These are phyloP conservation scores for Lodderomyces oxycetoniae DNA, from an alignment of 1,139 yeast species.

Conservation along the genomic window DNA sequence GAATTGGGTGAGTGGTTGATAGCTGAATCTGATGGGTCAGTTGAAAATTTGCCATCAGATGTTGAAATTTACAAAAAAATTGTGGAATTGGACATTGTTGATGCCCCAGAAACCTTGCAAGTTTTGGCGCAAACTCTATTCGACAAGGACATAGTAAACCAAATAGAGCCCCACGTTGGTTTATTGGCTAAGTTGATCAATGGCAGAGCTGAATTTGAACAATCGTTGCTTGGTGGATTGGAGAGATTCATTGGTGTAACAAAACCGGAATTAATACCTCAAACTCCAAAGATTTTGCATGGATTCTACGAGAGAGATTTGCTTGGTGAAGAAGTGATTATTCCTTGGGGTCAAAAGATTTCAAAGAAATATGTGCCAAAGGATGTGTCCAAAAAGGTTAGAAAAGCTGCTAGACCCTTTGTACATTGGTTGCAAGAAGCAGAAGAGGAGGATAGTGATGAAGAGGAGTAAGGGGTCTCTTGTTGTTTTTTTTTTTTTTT, in stretches of 20 bases:
- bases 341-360: conserved; percentile 86
- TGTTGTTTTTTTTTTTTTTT: not conserved
- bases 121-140: conserved; percentile 90
- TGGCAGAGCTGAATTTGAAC: conserved; percentile 64
- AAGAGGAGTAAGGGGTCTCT: conserved; percentile 30
- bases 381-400: conserved; percentile 86
- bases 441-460: conserved; percentile 59
- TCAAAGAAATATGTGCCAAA: conserved; percentile 93
- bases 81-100: conserved; percentile 67
- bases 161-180: conserved; percentile 75
- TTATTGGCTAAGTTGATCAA: conserved; percentile 73
- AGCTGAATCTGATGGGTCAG: conserved; percentile 47
- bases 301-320: conserved; percentile 79
- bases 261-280: conserved; percentile 68
- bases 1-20: conserved; percentile 90
- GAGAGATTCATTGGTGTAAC: conserved; percentile 89
- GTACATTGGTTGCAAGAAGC: conserved; percentile 93
- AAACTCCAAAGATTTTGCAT: conserved; percentile 77
- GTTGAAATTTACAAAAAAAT: conserved; percentile 91
- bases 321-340: conserved; percentile 74
- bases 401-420: conserved; percentile 95
- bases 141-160: conserved; percentile 69
- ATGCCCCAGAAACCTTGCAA: conserved; percentile 75
- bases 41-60: conserved; percentile 66
- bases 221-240: conserved; percentile 89